Evolutionary conservation across 2,329 filamentous ascomycete genomes (phyloP), one percentile per base, ranked within the genome.

Genomic region (Sphaerostilbella broomeana): DNA sequence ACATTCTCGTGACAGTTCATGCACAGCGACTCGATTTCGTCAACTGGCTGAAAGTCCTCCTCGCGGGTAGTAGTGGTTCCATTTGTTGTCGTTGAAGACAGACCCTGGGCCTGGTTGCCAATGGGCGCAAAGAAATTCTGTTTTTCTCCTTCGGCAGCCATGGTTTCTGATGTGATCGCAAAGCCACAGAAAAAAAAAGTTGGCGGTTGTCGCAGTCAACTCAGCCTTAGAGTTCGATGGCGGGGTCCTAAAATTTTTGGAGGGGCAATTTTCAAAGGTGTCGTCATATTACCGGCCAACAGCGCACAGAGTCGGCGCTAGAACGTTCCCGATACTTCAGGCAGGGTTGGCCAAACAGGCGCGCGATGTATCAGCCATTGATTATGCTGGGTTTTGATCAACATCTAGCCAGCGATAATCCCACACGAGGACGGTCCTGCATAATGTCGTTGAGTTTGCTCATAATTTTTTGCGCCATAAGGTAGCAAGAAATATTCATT

Each of bases 1-100:
- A 84, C 83, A 72, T 87, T 84, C 51, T 87, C 71, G 51, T 81
- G 76, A 64, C 85, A 90, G 68, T 86, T 88, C 85, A 90, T 89
- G 69, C 85, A 90, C 16, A 90, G 71, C 48, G 82, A 86, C 62
- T 89, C 84, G 46, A 82, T 80, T 62, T 82, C 75, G 48, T 83
- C 77, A 28, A 83, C 77, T 4, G 77, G 65, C 47, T 65, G 71
- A 42, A 62, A 64, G 17, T 79, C 73, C 25, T 77, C 71, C 13
- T 58, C 56, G 15, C 56, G 59, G 27, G 46, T 46, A 38, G 50
- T 48, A 35, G 59, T 50, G n/a, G n/a, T n/a, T 38, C 55, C 63
- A 44, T 64, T 61, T 35, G 58, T 53, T 38, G 58, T 54, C 27
- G 64, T 55, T 12, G 63, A 66, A n/a, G n/a, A n/a, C 34, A 79